Evolutionary conservation across 495 filamentous ascomycete genomes (phyloP).

Genomic region (Rhypophila decipiens): DNA sequence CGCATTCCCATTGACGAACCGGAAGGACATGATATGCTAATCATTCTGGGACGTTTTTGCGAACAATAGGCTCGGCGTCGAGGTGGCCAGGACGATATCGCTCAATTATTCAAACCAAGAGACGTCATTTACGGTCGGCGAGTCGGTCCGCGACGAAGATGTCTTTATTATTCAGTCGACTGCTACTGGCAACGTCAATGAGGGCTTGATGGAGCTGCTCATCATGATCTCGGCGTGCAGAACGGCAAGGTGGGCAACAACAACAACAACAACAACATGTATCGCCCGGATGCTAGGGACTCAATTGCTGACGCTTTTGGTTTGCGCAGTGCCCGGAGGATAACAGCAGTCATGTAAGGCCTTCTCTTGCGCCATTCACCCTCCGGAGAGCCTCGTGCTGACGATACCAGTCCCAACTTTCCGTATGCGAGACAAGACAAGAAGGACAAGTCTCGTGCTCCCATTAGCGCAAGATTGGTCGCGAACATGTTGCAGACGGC

Average conservation of each 20-base stretch:
- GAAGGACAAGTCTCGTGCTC: conserved; percentile 85
- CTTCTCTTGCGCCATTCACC: neutral
- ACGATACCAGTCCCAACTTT: conserved; percentile 77
- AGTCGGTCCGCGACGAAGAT: conserved; percentile 95
- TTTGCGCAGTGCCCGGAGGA: conserved; percentile 23
- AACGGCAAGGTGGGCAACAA: conserved; percentile 52
- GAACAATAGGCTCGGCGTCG: conserved; percentile 85
- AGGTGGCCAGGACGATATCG: conserved; percentile 91
- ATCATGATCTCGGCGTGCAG: conserved; percentile 99
- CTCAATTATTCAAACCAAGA: conserved; percentile 98
- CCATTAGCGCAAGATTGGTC: conserved; percentile 86
- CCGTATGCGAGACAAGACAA: conserved; percentile 99
- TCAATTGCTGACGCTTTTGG: conserved; percentile 9
- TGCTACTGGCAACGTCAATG: conserved; percentile 93
- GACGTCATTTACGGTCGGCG: conserved; percentile 92
- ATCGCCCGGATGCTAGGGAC: neutral
- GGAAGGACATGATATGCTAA: too few species aligned
- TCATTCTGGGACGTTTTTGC: too few species aligned
- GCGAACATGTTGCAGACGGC: conserved; percentile 98
- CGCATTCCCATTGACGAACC: too few species aligned
- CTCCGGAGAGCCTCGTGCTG: neutral
- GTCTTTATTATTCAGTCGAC: conserved; percentile 98
- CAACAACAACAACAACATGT: neutral
- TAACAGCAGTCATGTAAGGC: conserved; percentile 31
- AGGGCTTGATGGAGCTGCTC: conserved; percentile 95